Evolutionary conservation across 306 rosid genomes (phyloP), one percentile per base, ranked within the genome.

Genomic region (Vigna reflexopilosa): DNA sequence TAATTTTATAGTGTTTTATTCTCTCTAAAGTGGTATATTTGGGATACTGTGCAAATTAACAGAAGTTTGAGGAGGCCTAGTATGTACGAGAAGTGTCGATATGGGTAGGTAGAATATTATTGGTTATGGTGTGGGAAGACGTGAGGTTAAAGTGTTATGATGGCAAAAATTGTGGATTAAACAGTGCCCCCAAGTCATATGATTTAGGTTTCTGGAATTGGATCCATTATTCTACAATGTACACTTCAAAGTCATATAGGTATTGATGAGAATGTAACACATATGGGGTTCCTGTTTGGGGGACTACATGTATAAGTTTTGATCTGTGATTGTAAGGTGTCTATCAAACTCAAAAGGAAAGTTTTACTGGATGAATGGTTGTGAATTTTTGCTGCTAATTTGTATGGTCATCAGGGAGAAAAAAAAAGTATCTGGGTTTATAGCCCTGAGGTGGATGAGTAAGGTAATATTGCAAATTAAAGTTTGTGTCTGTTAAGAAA

Each of bases 51-150:
- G 59, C 44, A 30, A 20, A 67, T 36, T 68, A 42, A 66, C 19
- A 48, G 40, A 72, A 24, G 73, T 78, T 40, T 1, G 4, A 61
- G 76, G 77, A 26, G 26, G 14, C 67, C 12, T 36, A 66, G 47
- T 59, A 26, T 62, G 14, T 62, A 19, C 13, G 32, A 17, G n/a
- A 22, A 24, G 34, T 57, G 34, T 22, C 61, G 28, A 32, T 61
- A 48, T 40, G 52, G 54, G 70, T 17, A 9, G 61, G 30, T 32
- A 64, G 28, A 15, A 9, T 38, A 9, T 7, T 1, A 1, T 66
- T 40, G 55, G 38, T 67, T 44, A n/a, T 3, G 13, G n/a, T 20
- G 22, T 55, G 61, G 24, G 34, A 30, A 4, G 5, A 4, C 3
- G 34, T 30, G 34, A 30, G 5, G 5, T 17, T 17, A 54, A 10